phyloP scores from a whole-genome alignment of 208 protist species.

The Ichthyophonus hoferi region DNA sequence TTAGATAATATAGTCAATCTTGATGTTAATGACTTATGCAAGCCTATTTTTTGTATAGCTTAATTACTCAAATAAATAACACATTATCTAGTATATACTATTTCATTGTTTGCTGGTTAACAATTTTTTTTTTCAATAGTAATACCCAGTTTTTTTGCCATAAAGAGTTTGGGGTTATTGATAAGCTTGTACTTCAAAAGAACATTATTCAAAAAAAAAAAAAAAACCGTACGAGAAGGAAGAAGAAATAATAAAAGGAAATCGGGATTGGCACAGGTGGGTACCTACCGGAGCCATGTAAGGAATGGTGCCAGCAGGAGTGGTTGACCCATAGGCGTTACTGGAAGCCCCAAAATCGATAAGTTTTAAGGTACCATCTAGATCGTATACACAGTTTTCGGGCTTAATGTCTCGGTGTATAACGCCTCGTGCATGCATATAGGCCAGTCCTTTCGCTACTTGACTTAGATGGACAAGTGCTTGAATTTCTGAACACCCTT shows the following conservation, averaged over 20 bases:
- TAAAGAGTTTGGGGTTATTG: no score
- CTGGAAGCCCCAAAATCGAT: slow-evolving; percentile 34
- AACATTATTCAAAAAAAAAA: no score
- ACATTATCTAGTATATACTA: no score
- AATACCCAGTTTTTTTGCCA: no score
- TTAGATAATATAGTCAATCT: no score
- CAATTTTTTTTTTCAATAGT: no score
- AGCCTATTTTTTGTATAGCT: no score
- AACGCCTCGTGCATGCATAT: slow-evolving; percentile 10
- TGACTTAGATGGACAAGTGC: slow-evolving; percentile 10
- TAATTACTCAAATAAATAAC: no score
- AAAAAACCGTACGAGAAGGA: no score
- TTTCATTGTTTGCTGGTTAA: no score
- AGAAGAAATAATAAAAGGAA: background rate
- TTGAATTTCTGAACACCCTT: background rate
- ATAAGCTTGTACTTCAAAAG: no score
- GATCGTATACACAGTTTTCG: slow-evolving; percentile 30
- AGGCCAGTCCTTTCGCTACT: background rate
- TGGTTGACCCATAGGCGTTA: background rate
- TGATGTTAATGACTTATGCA: no score
- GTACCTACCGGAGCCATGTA: slow-evolving; percentile 30
- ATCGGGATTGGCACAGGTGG: background rate
- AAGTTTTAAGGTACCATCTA: slow-evolving; percentile 4
- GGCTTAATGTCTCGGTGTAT: slow-evolving; percentile 37
- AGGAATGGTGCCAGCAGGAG: slow-evolving; percentile 22